Conservation (phyloP, 2,329 filamentous ascomycete genomes). For the Rhytidhysteron rufulum region DNA sequence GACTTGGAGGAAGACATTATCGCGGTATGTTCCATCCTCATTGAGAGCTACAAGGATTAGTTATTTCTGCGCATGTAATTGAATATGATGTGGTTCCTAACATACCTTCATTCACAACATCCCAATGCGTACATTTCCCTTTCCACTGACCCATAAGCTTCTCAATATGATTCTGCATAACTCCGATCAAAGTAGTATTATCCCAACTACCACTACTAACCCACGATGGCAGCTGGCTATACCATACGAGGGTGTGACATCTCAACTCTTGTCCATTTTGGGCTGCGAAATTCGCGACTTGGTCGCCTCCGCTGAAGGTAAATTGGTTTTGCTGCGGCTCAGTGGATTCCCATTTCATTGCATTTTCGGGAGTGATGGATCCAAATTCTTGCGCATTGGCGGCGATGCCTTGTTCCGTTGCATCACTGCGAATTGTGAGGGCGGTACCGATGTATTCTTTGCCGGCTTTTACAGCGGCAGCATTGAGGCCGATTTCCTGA, state of each 20-base stretch:
- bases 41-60: too few relatives aligned
- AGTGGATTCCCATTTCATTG: conserved; percentile 39
- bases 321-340: conserved; percentile 34
- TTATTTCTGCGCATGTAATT: too few relatives aligned
- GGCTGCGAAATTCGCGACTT: too few relatives aligned
- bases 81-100: too few relatives aligned
- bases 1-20: conserved; percentile 52
- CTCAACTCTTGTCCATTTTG: too few relatives aligned
- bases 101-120: too few relatives aligned
- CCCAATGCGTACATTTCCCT: conserved; percentile 35
- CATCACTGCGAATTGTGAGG: conserved; percentile 31
- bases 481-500: conserved; percentile 18
- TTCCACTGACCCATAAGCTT: conserved; percentile 34
- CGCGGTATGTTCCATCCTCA: conserved; percentile 54
- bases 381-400: conserved; percentile 21
- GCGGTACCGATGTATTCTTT: conserved; percentile 35
- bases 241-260: too few relatives aligned
- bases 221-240: too few relatives aligned
- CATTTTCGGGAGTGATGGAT: conserved; percentile 36
- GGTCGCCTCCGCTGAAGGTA: conserved; percentile 30
- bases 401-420: conserved; percentile 20
- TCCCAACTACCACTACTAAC: too few relatives aligned
- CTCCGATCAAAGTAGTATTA: too few relatives aligned
- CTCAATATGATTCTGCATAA: too few relatives aligned
- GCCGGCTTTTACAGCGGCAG: conserved; percentile 18